Conservation (phyloP, 2,329 filamentous ascomycete genomes). For the Arthrinium phaeospermum region DNA sequence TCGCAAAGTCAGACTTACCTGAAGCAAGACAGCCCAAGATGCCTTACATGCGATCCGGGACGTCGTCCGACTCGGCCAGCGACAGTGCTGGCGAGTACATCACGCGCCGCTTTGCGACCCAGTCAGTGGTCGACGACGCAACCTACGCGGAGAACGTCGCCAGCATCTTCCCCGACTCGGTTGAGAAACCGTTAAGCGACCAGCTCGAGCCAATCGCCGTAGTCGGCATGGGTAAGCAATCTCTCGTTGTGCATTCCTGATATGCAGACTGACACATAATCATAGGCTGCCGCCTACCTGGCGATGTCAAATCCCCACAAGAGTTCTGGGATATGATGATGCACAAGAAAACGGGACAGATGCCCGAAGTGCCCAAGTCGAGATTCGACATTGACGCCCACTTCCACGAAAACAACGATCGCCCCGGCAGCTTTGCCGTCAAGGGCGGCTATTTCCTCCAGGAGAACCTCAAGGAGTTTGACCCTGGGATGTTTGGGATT, state of each 20-base stretch:
- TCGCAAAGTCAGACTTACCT: neutral
- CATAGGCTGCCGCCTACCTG: constrained; percentile 31
- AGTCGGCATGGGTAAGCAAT: constrained; percentile 28
- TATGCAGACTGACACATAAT: neutral
- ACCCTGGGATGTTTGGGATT: constrained; percentile 47
- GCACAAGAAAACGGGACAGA: constrained; percentile 26
- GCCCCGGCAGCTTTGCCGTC: constrained; percentile 30
- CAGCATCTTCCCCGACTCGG: neutral
- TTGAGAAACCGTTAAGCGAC: constrained; percentile 18
- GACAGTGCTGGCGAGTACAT: neutral
- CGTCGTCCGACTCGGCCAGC: neutral
- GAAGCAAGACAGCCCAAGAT: neutral
- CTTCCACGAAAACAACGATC: constrained; percentile 27
- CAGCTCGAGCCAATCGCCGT: constrained; percentile 29
- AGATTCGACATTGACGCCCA: constrained; percentile 31
- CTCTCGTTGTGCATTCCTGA: neutral
- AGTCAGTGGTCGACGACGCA: neutral
- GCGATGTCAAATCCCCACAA: constrained; percentile 27
- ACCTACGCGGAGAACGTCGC: constrained; percentile 8
- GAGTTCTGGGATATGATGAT: constrained; percentile 29
- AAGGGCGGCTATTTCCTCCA: constrained; percentile 35
- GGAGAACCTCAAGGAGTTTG: constrained; percentile 30
- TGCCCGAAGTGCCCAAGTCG: constrained; percentile 27
- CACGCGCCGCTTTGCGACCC: neutral
- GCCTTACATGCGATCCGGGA: neutral